Evolutionary conservation across 129 eudicot species (phyloP).

Genomic region (Deinandra increscens): DNA sequence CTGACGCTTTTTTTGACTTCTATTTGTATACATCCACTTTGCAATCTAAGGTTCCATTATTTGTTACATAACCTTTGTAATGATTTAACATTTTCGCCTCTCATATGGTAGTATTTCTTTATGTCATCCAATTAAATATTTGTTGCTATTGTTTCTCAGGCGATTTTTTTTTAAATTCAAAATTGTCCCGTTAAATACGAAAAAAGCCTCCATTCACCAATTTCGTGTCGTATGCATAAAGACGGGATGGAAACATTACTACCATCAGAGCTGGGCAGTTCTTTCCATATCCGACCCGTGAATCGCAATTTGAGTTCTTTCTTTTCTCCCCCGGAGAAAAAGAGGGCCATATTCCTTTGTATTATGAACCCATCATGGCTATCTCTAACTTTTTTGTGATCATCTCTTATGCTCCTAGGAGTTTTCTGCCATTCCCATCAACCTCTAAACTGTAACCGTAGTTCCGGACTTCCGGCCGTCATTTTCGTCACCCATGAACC

Average conservation of each 20-base stretch:
- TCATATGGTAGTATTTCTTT: too few species aligned
- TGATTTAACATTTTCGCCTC: too few species aligned
- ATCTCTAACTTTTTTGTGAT: slow-evolving; percentile 77
- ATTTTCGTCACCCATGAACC: slow-evolving; percentile 84
- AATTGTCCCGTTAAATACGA: too few species aligned
- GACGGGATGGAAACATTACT: slow-evolving; percentile 36
- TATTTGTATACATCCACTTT: too few species aligned
- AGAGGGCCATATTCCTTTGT: slow-evolving; percentile 86
- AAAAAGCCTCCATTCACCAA: slow-evolving; percentile 27
- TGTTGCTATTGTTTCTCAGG: too few species aligned
- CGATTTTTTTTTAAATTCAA: too few species aligned
- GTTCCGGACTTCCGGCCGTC: slow-evolving; percentile 69
- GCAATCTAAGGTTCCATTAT: too few species aligned
- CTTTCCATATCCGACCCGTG: slow-evolving; percentile 91
- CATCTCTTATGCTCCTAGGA: slow-evolving; percentile 81
- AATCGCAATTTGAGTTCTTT: slow-evolving; percentile 80
- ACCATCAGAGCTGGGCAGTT: slow-evolving; percentile 56
- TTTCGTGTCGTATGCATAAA: neutral
- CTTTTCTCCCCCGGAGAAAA: slow-evolving; percentile 81
- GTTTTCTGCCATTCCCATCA: slow-evolving; percentile 82
- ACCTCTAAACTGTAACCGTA: slow-evolving; percentile 81
- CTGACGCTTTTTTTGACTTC: too few species aligned
- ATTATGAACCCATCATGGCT: slow-evolving; percentile 86
- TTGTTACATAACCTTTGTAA: too few species aligned
- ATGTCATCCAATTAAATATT: too few species aligned